A percentile compares a stretch with the other conserved stretches of the same genome.
Evolutionary conservation across 2,329 filamentous ascomycete genomes (phyloP).

Genomic region (Aphanoascus verrucosus): DNA sequence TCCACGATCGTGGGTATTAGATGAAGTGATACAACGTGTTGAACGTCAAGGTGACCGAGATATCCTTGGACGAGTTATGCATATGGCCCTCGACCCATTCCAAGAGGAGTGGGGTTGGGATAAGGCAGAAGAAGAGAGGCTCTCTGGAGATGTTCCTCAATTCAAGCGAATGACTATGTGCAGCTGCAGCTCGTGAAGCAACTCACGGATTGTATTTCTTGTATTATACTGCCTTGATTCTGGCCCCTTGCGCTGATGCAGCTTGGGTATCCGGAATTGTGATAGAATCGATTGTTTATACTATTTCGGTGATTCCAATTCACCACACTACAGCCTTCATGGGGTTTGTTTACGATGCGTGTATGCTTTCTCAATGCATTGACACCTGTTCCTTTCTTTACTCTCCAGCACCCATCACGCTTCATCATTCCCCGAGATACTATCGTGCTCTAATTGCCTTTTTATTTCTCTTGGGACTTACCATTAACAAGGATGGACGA

Average conservation of each 20-base stretch:
- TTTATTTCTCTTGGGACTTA: neutral
- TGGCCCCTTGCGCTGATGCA: neutral
- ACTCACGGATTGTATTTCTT: neutral
- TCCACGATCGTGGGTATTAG: conserved; percentile 80
- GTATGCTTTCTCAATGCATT: neutral
- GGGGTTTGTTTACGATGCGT: neutral
- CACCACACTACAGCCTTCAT: neutral
- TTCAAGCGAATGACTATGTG: conserved; percentile 76
- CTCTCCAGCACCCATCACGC: too few species aligned
- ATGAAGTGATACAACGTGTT: conserved; percentile 82
- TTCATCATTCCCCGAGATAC: too few species aligned
- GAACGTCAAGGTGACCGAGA: conserved; percentile 74
- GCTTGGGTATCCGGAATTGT: neutral
- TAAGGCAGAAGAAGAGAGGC: conserved; percentile 64
- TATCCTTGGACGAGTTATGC: conserved; percentile 65
- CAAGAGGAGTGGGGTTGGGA: conserved; percentile 56
- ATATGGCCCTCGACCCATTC: conserved; percentile 75
- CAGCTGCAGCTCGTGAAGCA: conserved; percentile 70
- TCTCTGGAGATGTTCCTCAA: conserved; percentile 74
- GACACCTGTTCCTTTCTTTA: neutral
- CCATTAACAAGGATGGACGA: conserved; percentile 8
- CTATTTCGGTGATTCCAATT: neutral
- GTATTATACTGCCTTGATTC: too few species aligned
- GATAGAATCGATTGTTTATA: neutral
- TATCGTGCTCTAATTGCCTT: too few species aligned